Evolutionary conservation across 345 rosid species (phyloP).

Genomic region (Clausena lansium): DNA sequence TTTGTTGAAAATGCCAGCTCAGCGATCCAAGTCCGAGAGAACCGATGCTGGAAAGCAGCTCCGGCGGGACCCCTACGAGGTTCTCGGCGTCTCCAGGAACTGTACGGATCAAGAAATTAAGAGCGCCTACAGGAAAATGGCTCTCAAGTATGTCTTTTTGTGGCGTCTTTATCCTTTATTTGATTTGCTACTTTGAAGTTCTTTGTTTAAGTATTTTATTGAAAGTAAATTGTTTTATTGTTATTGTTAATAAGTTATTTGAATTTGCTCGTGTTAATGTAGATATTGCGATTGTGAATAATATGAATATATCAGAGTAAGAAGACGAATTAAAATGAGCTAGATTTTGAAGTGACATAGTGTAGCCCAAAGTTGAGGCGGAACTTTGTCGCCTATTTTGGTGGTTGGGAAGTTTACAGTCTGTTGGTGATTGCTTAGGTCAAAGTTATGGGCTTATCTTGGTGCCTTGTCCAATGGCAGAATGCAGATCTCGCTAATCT

Average conservation of each 20-base stretch:
- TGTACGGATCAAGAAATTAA: constrained; percentile 94
- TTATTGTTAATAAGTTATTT: background rate
- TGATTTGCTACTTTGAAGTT: background rate
- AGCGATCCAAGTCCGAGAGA: constrained; percentile 71
- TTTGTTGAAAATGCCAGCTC: constrained; percentile 48
- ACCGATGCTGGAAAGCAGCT: constrained; percentile 61
- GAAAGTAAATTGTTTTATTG: background rate
- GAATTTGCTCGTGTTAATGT: background rate
- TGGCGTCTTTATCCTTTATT: background rate
- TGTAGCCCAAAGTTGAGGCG: background rate
- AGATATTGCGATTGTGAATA: background rate
- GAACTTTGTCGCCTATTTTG: background rate
- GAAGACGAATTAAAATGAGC: background rate
- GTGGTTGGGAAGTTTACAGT: background rate
- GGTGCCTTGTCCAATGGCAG: background rate
- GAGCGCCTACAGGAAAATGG: constrained; percentile 86
- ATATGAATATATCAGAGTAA: background rate
- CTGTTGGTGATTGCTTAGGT: background rate
- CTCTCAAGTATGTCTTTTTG: constrained; percentile 66
- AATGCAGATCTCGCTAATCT: background rate
- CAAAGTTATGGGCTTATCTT: background rate
- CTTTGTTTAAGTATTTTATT: background rate
- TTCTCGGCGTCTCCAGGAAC: constrained; percentile 68
- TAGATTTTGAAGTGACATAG: background rate
- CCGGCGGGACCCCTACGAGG: constrained; percentile 93